Evolutionary conservation across 306 rosid species (phyloP), one percentile per base, ranked within the genome.

Genomic region (Macrotyloma uniflorum): DNA sequence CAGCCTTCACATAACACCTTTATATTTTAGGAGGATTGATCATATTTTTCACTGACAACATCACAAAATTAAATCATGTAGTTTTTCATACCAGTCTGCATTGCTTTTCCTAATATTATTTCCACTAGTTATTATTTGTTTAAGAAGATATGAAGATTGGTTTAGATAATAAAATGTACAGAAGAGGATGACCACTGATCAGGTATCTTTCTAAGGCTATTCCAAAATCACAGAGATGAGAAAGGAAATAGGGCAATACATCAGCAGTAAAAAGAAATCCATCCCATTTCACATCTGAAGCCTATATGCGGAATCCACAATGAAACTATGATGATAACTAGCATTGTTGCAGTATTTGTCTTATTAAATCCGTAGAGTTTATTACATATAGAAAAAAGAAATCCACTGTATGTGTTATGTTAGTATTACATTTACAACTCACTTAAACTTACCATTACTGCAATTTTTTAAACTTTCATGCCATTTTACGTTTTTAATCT

Each of bases 381-480:
- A 13, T 16, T 71, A 6, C 22, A 57, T 13, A 5, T 30, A 28
- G 47, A 7, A 23, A 8, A 69, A 69, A 20, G 28, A 45, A 30
- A 16, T 28, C 23, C 68, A 5, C 75, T 42, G 26, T n/a, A n/a
- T n/a, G n/a, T n/a, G 50, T 43, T 47, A 9, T 35, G 43, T 74
- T 43, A 45, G 42, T 55, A 62, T 45, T 49, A 15, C 23, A 70
- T 38, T 54, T 49, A 15, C 23, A 70, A 40, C 55, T 70, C 32
- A 15, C 61, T 72, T 15, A 35, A 62, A 75, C 53, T 38, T 79
- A 43, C 38, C 45, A 69, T 47, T 11, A 58, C 43, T 30, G 54
- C 67, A 46, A 16, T 59, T 36, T 35, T 58, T 32, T 74, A 19
- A 3, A 36, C 33, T 9, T 62, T 5, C 45, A 2, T 54, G 4